phyloP scores from a whole-genome alignment of 805 yeast genomes.

The Suhomyces faveliae region DNA sequence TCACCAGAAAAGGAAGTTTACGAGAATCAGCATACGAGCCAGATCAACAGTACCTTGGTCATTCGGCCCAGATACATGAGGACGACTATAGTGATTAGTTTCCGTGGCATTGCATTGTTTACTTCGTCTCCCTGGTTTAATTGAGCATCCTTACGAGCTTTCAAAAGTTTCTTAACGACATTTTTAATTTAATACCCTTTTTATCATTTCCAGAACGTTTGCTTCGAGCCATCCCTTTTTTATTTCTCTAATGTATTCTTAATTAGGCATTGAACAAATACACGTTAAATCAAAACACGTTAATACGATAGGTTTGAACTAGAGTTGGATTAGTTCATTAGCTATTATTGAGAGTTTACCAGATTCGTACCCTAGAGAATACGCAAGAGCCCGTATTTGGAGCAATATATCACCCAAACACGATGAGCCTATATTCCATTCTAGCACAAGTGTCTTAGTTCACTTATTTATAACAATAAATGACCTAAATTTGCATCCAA shows the following conservation, averaged over 20 bases:
- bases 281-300: too few relatives aligned
- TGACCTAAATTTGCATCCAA: too few relatives aligned
- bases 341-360: too few relatives aligned
- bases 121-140: conserved; percentile 1
- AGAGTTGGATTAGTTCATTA: too few relatives aligned
- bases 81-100: conserved; percentile 16
- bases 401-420: too few relatives aligned
- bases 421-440: too few relatives aligned
- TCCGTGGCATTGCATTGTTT: conserved; percentile 5
- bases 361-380: too few relatives aligned
- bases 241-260: conserved; percentile 4
- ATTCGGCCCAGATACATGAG: conserved; percentile 34
- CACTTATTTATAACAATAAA: too few relatives aligned
- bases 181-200: background rate
- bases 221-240: conserved; percentile 2
- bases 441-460: too few relatives aligned
- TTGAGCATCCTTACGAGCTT: background rate
- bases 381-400: too few relatives aligned
- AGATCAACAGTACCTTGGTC: conserved; percentile 27
- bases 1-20: conserved; percentile 44
- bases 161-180: background rate
- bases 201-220: background rate
- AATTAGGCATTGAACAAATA: too few relatives aligned
- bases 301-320: too few relatives aligned
- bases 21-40: conserved; percentile 40